Evolutionary conservation across 1,139 yeast species (phyloP).

Genomic region (Geotrichum europaeum): DNA sequence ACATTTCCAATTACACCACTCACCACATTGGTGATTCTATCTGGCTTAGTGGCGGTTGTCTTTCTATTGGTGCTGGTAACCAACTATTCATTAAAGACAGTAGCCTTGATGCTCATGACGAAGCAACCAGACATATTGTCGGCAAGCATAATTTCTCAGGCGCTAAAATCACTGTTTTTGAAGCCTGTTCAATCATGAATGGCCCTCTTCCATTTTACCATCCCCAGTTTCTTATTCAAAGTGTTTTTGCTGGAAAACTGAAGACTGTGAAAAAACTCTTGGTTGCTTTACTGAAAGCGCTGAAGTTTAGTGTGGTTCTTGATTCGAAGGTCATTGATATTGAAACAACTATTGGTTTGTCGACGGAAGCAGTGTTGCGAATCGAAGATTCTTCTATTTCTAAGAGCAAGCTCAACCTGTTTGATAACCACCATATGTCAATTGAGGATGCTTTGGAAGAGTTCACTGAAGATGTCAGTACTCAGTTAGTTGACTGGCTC

Average conservation of each 20-base stretch:
- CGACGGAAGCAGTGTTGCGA: conserved; percentile 13
- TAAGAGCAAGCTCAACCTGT: conserved; percentile 7
- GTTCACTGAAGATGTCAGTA: conserved; percentile 45
- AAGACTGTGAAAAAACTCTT: conserved; percentile 54
- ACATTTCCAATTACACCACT: conserved; percentile 62
- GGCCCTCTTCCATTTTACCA: conserved; percentile 90
- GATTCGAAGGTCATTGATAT: conserved; percentile 29
- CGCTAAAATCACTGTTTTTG: conserved; percentile 47
- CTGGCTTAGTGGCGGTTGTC: conserved; percentile 74
- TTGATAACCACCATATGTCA: conserved; percentile 10
- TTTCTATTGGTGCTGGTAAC: conserved; percentile 84
- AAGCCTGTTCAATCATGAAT: conserved; percentile 67
- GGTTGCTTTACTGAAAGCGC: conserved; percentile 44
- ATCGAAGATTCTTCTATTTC: conserved; percentile 7
- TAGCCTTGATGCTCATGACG: conserved; percentile 51
- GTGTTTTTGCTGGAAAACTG: conserved; percentile 58
- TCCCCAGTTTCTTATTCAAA: conserved; percentile 81
- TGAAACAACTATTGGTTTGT: conserved; percentile 24
- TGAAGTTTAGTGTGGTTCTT: conserved; percentile 45
- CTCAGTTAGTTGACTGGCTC: conserved; percentile 52
- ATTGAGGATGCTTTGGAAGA: conserved; percentile 39
- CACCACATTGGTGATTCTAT: conserved; percentile 84
- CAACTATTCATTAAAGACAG: conserved; percentile 81
- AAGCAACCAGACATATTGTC: conserved; percentile 39
- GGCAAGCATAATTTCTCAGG: conserved; percentile 29